Evolutionary conservation across 148 eudicot genomes (phyloP), one percentile per base, ranked within the genome.

Genomic region (Rhododendron kiyosumense): DNA sequence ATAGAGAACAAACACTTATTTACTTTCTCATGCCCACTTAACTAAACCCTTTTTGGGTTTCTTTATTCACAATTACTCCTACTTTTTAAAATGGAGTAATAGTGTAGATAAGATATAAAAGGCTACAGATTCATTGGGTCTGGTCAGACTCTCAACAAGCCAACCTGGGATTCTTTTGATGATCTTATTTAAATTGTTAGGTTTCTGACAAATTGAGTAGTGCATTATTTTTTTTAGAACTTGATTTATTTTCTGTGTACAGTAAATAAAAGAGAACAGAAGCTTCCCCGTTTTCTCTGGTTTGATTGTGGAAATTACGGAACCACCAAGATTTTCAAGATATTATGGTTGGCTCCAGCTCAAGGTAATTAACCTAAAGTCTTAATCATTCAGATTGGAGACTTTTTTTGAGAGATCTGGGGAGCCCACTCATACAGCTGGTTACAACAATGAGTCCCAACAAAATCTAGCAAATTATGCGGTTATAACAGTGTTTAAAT

Each of bases 151-250:
- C 69, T 81, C 84, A 83, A 85, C 83, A 89, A 61, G 89, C 90
- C 92, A 89, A 88, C 93, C 89, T 93, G 93, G 92, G 93, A 89
- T 92, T 87, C 88, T 85, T 88, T 87, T 75, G 46, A 81, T 84
- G 77, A 46, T 84, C 57, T 14, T 71, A 61, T 73, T 67, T 22
- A 14, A 43, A 61, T 18, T 45, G 9, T 43, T 36, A 45, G 46
- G 49, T 77, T 77, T 41, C 26, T 77, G 80, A 41, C 80, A 77
- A 77, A 77, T 78, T 41, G 81, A 78, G 46, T 46, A 46, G 81
- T 46, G 13, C 20, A 46, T 71, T 52, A 30, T 30, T 59, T 36
- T 52, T 81, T 36, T 76, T 11, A 11, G 24, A 57, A 83, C 57
- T 71, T 71, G 76, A 30, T 71, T 71, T 71, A 71, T 71, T 81